These are phyloP conservation scores for Penicillium sp. DNA, from an alignment of 2,329 filamentous ascomycete genomes.

Conservation along the genomic window DNA sequence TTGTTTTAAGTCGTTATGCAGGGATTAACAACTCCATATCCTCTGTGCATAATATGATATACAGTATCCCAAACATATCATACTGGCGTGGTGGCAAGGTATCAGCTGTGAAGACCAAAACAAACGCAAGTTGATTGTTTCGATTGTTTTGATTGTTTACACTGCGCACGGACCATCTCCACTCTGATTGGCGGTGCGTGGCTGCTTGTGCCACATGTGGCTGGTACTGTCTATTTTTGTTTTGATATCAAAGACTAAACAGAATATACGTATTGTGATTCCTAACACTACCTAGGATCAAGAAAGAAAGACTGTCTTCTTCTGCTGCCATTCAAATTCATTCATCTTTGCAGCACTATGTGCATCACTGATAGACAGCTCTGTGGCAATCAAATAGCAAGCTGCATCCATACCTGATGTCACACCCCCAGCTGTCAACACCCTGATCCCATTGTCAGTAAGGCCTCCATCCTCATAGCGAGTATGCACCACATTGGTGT, in stretches of 20 bases:
- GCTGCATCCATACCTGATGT: background rate
- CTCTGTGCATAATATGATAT: background rate
- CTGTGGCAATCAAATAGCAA: background rate
- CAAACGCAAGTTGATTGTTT: too few species aligned
- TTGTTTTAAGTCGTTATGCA: background rate
- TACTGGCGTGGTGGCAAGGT: background rate
- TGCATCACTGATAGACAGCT: background rate
- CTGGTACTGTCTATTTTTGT: background rate
- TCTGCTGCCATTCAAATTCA: background rate
- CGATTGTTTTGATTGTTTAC: background rate
- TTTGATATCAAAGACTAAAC: background rate
- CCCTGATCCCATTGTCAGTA: background rate
- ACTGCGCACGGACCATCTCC: background rate
- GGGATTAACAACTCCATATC: background rate
- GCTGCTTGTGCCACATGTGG: constrained; percentile 2
- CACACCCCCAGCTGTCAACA: background rate
- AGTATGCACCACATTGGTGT: background rate
- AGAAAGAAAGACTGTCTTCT: background rate
- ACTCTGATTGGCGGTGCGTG: background rate
- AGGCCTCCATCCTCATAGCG: background rate
- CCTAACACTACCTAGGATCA: too few species aligned
- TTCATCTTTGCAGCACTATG: background rate
- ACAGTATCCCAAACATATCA: background rate
- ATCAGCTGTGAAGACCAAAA: background rate
- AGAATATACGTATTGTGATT: too few species aligned